Base-by-base conservation (phyloP, 495 filamentous ascomycete species). In the Penicillium argentinense region DNA sequence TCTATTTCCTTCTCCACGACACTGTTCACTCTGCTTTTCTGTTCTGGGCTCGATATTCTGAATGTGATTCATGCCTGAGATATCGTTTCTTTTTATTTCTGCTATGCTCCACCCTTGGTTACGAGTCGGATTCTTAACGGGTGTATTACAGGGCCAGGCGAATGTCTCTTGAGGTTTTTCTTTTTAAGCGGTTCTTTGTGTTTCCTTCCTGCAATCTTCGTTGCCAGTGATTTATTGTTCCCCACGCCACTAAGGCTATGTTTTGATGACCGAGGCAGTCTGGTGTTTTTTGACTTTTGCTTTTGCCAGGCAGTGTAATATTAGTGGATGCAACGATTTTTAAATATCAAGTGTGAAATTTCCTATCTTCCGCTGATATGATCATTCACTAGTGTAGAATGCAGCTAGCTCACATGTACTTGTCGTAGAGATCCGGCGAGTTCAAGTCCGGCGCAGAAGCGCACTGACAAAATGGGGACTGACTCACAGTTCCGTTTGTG, bases 271-370 rank as follows among this genome's bases (percentile, higher is more conserved):
- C 32, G 45, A 48, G 40, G 47, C 50, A 36, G 42, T 47, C 29
- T 47, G 45, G 28, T 39, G 43, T 53, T 51, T 44, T 14, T 51
- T 25, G 32, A 27, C 27, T 45, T 21, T 53, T 50, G 49, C 50
- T 49, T 34, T 56, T 52, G 42, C 39, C 45, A 33, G 26, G 40
- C 33, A 33, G 21, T 63, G 60, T 63, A 63, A 54, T 57, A 60
- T 48, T 63, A 63, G 47, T 57, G 45, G 60, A 63, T 60, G 18
- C 42, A 57, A 48, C 45, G 42, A 42, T 40, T 45, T 8, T 54
- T 45, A 53, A 40, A 32, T 6, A 7, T 19, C 26, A 28, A 14
- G 2, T 21, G 1, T 19, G 8, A 0, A 33, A 12, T 33, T 32
- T 14, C n/a, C n/a, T n/a, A n/a, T n/a, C n/a, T n/a, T n/a, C n/a